These are phyloP conservation scores for Phycomyces nitens DNA, from an alignment of 192 early-diverging fungal genomes.

Conservation along the genomic window DNA sequence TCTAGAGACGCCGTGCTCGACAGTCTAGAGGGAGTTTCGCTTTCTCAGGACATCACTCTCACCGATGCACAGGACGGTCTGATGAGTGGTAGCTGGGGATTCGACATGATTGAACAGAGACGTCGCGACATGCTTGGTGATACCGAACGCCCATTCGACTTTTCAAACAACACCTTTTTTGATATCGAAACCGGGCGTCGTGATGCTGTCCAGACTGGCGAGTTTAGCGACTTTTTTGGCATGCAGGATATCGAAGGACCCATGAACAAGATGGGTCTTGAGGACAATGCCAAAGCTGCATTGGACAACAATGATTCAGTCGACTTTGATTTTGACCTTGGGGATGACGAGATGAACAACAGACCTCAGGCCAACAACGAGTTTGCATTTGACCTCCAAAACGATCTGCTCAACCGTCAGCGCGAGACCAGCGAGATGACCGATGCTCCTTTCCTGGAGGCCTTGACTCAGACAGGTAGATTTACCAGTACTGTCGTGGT, in stretches of 20 bases:
- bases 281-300: constrained; percentile 20
- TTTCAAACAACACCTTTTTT: constrained; percentile 34
- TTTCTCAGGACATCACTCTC: constrained; percentile 22
- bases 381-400: neutral
- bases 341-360: constrained; percentile 4
- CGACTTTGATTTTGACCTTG: constrained; percentile 33
- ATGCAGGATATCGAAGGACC: constrained; percentile 26
- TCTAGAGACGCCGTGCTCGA: constrained; percentile 8
- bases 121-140: neutral
- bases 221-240: constrained; percentile 6
- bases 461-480: constrained; percentile 20
- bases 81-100: constrained; percentile 11
- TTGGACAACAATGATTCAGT: constrained; percentile 26
- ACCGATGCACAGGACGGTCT: constrained; percentile 11
- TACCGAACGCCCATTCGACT: constrained; percentile 35
- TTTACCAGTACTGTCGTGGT: neutral
- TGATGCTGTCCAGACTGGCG: constrained; percentile 36
- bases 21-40: constrained; percentile 17
- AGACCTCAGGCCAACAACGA: neutral
- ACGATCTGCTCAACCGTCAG: neutral
- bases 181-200: constrained; percentile 58
- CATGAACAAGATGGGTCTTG: constrained; percentile 28
- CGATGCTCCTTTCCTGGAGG: constrained; percentile 9
- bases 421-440: neutral
- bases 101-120: constrained; percentile 9